Conservation (phyloP, 2,329 filamentous ascomycete species). For the Ophiosphaerella korrae region DNA sequence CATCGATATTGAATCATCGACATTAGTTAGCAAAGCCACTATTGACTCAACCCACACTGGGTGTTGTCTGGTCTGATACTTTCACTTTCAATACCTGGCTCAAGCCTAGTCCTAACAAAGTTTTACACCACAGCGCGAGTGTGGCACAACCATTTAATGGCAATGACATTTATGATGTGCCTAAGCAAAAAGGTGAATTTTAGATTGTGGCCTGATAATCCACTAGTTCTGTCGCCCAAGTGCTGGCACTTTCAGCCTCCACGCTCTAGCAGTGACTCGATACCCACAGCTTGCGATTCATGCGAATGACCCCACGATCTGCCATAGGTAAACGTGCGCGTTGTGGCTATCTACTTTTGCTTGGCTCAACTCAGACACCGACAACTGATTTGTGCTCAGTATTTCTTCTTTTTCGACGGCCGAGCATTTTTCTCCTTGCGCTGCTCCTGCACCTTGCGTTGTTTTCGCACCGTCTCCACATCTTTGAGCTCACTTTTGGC, state of each 20-base stretch:
- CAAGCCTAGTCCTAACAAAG: slow-evolving; percentile 10
- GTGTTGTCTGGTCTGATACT: slow-evolving; percentile 8
- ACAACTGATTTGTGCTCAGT: slow-evolving; percentile 28
- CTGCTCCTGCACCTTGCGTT: slow-evolving; percentile 75
- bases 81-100: slow-evolving; percentile 1
- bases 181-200: slow-evolving; percentile 7
- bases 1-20: background rate
- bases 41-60: slow-evolving; percentile 21
- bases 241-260: too few relatives aligned
- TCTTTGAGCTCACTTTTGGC: slow-evolving; percentile 78
- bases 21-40: slow-evolving; percentile 12
- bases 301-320: background rate
- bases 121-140: slow-evolving; percentile 18
- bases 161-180: slow-evolving; percentile 14
- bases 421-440: slow-evolving; percentile 86
- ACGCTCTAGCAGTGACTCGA: background rate
- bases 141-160: slow-evolving; percentile 25
- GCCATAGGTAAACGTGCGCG: background rate
- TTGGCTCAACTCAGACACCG: slow-evolving; percentile 12
- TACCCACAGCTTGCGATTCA: background rate
- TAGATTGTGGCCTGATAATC: slow-evolving; percentile 12
- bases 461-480: slow-evolving; percentile 83
- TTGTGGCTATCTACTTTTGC: slow-evolving; percentile 10
- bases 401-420: slow-evolving; percentile 67
- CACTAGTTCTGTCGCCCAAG: background rate